Conservation (phyloP, 2,329 filamentous ascomycete species). For the Cladobotryum mycophilum region DNA sequence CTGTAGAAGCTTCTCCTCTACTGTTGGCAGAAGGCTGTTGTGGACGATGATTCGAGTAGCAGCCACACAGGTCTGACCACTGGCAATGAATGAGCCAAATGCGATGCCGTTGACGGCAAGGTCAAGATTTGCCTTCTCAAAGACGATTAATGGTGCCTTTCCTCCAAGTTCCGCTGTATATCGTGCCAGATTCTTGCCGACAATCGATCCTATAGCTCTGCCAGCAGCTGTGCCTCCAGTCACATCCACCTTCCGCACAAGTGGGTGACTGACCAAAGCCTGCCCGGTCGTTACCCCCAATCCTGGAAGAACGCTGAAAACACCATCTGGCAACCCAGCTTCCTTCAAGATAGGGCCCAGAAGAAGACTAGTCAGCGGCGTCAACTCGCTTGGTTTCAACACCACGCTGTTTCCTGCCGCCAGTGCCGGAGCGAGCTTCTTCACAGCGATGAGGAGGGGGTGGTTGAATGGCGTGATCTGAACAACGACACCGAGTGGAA, state of each 20-base stretch:
- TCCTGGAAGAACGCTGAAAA: constrained; percentile 57
- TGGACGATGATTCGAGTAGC: constrained; percentile 72
- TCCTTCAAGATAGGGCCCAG: constrained; percentile 55
- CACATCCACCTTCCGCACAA: constrained; percentile 63
- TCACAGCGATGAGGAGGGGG: constrained; percentile 51
- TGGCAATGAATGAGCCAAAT: constrained; percentile 50
- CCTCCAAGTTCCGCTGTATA: constrained; percentile 67
- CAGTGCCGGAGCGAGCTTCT: constrained; percentile 56
- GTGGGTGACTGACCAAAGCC: constrained; percentile 45
- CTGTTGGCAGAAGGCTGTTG: constrained; percentile 56
- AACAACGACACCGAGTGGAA: constrained; percentile 52
- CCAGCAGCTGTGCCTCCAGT: constrained; percentile 70
- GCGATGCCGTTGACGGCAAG: constrained; percentile 64
- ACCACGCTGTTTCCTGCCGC: constrained; percentile 54
- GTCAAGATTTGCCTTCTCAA: constrained; percentile 57
- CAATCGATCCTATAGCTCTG: constrained; percentile 59
- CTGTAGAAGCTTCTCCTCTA: constrained; percentile 56
- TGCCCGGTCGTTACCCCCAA: constrained; percentile 46
- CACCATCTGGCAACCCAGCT: constrained; percentile 65
- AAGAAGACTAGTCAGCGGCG: constrained; percentile 54
- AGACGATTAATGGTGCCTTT: constrained; percentile 64
- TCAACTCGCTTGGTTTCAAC: constrained; percentile 57
- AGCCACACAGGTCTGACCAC: constrained; percentile 57
- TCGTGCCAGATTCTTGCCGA: constrained; percentile 59
- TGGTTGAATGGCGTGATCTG: constrained; percentile 55